Evolutionary conservation across 2,329 filamentous ascomycete species (phyloP), one percentile per base, ranked within the genome.

Genomic region (Fusarium sp.): DNA sequence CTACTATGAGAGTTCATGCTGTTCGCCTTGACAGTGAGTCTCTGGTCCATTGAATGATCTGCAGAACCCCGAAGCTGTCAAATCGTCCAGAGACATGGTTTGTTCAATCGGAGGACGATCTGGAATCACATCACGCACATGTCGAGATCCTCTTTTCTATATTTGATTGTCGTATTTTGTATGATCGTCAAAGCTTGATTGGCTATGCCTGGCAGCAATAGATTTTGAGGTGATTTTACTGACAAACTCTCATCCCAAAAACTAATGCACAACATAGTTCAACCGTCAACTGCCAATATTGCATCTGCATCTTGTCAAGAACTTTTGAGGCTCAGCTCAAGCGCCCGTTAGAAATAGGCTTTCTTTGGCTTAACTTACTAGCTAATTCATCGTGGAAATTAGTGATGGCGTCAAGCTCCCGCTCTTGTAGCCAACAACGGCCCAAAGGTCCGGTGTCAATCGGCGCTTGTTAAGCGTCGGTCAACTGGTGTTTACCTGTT

Each of bases 351-450:
- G 18, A 9, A 59, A 43, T 16, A 43, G 12, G n/a, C 14, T 51
- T 16, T 16, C n/a, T 51, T 16, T 16, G 23, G 13, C 21, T 21
- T 37, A n/a, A 37, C 10, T 19, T 43, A 4, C 11, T 25, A 14
- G 26, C 25, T 23, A 60, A 31, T 16, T 30, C 43, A 53, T 23
- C 16, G 26, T 58, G 37, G 62, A 60, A 67, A 70, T 67, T 69
- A 46, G 31, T 6, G 4, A 30, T 50, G 53, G 49, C 50, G 45
- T 55, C 60, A 30, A 55, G 14, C 50, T 53, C 45, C 45, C 63
- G 19, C 52, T 58, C 18, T 60, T 23, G 18, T 30, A 41, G 14
- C 37, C 30, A 19, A 44, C 49, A 31, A 34, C 7, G 10, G 14
- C 21, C n/a, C 10, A 23, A 46, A 46, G 44, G 18, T 46, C 6